phyloP scores from a whole-genome alignment of 192 early-diverging fungal genomes.

The Entophlyctis luteolus region DNA sequence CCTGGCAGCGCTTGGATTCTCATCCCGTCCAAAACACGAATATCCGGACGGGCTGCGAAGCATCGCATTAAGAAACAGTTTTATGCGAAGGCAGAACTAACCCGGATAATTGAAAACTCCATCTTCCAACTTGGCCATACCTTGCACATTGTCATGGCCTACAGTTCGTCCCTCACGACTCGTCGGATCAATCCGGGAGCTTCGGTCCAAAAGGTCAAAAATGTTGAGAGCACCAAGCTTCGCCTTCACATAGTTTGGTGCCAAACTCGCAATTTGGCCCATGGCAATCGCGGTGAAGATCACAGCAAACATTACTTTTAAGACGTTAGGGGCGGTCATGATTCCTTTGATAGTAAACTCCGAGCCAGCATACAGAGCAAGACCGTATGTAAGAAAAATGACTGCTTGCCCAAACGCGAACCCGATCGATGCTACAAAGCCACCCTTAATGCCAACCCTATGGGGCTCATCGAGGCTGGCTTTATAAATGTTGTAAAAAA shows the following conservation, averaged over 20 bases:
- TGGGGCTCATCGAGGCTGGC: conserved; percentile 66
- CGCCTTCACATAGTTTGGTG: conserved; percentile 74
- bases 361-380: conserved; percentile 84
- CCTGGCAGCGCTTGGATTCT: conserved; percentile 57
- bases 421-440: conserved; percentile 63
- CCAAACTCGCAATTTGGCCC: conserved; percentile 70
- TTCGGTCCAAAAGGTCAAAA: conserved; percentile 68
- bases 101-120: conserved; percentile 73
- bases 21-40: conserved; percentile 53
- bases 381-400: conserved; percentile 69
- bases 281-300: conserved; percentile 71
- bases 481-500: conserved; percentile 65
- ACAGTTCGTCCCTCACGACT: conserved; percentile 14
- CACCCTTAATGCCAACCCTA: conserved; percentile 58
- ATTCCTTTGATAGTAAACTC: conserved; percentile 50
- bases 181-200: conserved; percentile 61
- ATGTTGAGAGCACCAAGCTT: conserved; percentile 72
- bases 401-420: conserved; percentile 71
- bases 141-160: conserved; percentile 45
- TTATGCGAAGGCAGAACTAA: conserved; percentile 47
- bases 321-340: conserved; percentile 42
- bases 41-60: conserved; percentile 50
- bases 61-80: conserved; percentile 49
- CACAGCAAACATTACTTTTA: conserved; percentile 46
- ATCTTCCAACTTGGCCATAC: conserved; percentile 48